Percentiles rank a stretch among this genome's conserved stretches.
Conservation (phyloP, 257 asterid genomes). For the Nicotiana tomentosiformis region DNA sequence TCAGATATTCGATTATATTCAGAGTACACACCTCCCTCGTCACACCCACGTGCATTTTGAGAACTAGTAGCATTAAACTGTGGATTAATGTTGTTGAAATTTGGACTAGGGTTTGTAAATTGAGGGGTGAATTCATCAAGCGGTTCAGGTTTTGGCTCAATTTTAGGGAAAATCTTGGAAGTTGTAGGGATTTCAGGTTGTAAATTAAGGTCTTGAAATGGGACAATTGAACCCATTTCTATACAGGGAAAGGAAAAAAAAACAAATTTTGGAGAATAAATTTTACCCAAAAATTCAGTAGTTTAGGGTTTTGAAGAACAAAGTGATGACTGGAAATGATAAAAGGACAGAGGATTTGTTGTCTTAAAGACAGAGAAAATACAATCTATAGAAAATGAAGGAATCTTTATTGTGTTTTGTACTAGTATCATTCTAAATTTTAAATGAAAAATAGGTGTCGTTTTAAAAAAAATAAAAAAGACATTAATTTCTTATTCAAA, state of each 20-base stretch:
- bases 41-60: neutral
- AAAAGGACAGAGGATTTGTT: neutral
- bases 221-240: neutral
- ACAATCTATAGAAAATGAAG: too few relatives aligned
- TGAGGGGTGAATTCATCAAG: neutral
- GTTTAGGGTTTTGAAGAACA: neutral
- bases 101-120: neutral
- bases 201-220: neutral
- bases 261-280: neutral
- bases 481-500: too few relatives aligned
- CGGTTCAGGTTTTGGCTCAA: neutral
- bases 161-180: neutral
- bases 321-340: neutral
- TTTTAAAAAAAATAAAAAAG: too few relatives aligned
- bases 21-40: constrained; percentile 23
- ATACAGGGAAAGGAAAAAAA: neutral
- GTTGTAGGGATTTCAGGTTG: neutral
- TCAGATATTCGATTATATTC: constrained; percentile 50
- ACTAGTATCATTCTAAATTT: too few relatives aligned
- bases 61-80: neutral
- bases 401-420: too few relatives aligned
- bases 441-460: too few relatives aligned
- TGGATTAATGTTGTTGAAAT: too few relatives aligned
- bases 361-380: neutral
- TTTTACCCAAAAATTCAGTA: too few relatives aligned